Evolutionary conservation across 2,329 filamentous ascomycete species (phyloP).

Genomic region (Penicillium verrucosum): DNA sequence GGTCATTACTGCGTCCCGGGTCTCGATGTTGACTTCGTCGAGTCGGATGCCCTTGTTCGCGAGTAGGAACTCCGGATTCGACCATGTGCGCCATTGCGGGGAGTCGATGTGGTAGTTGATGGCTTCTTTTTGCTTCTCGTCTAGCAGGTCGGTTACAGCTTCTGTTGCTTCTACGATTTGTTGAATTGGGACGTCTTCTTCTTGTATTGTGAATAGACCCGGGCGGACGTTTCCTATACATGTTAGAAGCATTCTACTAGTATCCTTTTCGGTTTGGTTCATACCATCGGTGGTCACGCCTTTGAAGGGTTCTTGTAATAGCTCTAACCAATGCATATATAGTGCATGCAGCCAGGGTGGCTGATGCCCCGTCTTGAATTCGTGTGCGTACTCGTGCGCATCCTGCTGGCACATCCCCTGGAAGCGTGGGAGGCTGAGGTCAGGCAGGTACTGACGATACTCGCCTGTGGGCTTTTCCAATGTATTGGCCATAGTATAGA

Average conservation of each 20-base stretch:
- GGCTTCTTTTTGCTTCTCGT: conserved; percentile 48
- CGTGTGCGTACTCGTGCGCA: conserved; percentile 59
- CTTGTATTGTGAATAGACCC: conserved; percentile 57
- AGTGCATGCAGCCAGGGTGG: conserved; percentile 67
- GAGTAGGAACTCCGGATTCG: conserved; percentile 71
- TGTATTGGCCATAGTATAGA: not conserved
- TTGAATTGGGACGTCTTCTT: conserved; percentile 61
- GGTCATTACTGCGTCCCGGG: conserved; percentile 52
- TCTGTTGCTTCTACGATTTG: conserved; percentile 54
- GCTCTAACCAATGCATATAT: conserved; percentile 57
- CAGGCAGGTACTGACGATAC: conserved; percentile 61
- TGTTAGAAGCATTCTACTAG: not conserved
- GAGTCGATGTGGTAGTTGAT: conserved; percentile 64
- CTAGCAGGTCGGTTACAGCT: conserved; percentile 47
- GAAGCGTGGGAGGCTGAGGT: conserved; percentile 61
- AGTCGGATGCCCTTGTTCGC: conserved; percentile 67
- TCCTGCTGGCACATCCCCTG: conserved; percentile 61
- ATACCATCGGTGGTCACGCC: conserved; percentile 67
- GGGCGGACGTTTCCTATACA: conserved; percentile 49
- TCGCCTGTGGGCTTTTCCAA: conserved; percentile 30
- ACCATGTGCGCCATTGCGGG: conserved; percentile 68
- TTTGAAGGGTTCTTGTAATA: conserved; percentile 63
- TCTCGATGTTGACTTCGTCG: conserved; percentile 54
- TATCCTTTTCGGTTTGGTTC: conserved; percentile 1
- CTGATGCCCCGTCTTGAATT: conserved; percentile 56